phyloP scores from a whole-genome alignment of 768 basidiomycete genomes.

The Suillus luteus region DNA sequence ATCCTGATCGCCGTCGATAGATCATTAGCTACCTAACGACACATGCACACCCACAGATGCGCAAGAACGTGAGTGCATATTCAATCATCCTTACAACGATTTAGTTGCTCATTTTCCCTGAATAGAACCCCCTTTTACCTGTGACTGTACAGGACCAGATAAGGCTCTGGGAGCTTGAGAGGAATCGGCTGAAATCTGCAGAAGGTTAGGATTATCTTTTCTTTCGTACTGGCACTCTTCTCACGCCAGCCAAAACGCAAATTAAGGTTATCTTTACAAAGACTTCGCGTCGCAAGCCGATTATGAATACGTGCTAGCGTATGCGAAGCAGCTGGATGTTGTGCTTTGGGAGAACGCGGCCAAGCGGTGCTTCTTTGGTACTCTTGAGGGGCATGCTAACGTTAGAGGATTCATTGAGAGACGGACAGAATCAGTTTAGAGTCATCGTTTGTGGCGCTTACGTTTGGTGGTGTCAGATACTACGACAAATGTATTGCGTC shows the following conservation, averaged over 20 bases:
- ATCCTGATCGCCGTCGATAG: constrained; percentile 42
- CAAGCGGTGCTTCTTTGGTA: constrained; percentile 83
- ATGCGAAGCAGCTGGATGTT: constrained; percentile 80
- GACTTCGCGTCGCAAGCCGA: constrained; percentile 85
- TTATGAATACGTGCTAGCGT: constrained; percentile 83
- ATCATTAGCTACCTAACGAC: constrained; percentile 94
- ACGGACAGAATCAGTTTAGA: constrained; percentile 47
- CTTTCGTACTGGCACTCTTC: constrained; percentile 13
- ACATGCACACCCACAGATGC: constrained; percentile 98
- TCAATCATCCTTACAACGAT: constrained; percentile 6
- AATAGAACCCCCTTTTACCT: constrained; percentile 86
- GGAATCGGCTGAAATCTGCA: constrained; percentile 84
- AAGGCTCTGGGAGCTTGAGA: constrained; percentile 94
- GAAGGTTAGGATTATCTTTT: constrained; percentile 60
- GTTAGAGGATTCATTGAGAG: constrained; percentile 82
- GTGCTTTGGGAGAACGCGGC: constrained; percentile 80
- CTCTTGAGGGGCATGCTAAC: constrained; percentile 72
- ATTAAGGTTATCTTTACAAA: constrained; percentile 82
- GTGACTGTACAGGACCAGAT: constrained; percentile 99
- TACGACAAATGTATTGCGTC: neutral
- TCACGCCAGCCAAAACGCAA: constrained; percentile 10
- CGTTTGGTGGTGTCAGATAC: neutral
- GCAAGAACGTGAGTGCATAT: constrained; percentile 69
- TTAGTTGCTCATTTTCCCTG: constrained; percentile 17
- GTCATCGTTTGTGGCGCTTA: neutral